Evolutionary conservation across 257 asterid species (phyloP), one percentile per base, ranked within the genome.

Genomic region (Salvia miltiorrhiza): DNA sequence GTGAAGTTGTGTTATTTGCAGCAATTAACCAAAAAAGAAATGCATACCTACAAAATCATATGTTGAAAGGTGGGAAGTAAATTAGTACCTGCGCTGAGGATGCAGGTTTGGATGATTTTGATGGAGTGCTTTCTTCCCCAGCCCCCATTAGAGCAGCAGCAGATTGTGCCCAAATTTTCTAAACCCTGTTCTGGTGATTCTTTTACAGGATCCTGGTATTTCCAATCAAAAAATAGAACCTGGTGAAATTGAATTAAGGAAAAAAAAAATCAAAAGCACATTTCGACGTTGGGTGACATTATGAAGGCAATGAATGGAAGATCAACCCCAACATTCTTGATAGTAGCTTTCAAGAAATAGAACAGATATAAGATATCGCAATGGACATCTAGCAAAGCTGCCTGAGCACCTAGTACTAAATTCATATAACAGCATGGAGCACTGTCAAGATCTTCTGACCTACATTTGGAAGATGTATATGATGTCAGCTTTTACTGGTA

Each of bases 71-170:
- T 28, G 43, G 28, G 26, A 72, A 53, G 26, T 11, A 13, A 52
- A 33, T 71, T 52, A 23, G 66, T 55, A 92, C 98, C 88, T 86
- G 95, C 67, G 80, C 67, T 16, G 86, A 69, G 47, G 95, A 49
- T 45, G 85, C 64, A 60, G 88, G 78, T 77, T 86, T 90, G 79
- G 96, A 83, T 69, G 95, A 50, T 79, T 82, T 92, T 28, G 82
- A 70, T 13, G 96, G 85, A 32, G 87, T 83, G 81, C 78, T 75
- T 76, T 83, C 94, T 70, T 92, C 92, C 72, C 95, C 86, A 63
- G 96, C 74, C 73, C 90, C 96, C 98, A 92, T 92, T 64, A 68
- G 67, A 77, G 66, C 68, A 81, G 79, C 77, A 53, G 39, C 54
- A 24, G 74, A 48, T 71, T 32, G 70, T 57, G 57, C 77, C 52